Conservation (phyloP, 148 eudicot species). For the Simmondsia chinensis region DNA sequence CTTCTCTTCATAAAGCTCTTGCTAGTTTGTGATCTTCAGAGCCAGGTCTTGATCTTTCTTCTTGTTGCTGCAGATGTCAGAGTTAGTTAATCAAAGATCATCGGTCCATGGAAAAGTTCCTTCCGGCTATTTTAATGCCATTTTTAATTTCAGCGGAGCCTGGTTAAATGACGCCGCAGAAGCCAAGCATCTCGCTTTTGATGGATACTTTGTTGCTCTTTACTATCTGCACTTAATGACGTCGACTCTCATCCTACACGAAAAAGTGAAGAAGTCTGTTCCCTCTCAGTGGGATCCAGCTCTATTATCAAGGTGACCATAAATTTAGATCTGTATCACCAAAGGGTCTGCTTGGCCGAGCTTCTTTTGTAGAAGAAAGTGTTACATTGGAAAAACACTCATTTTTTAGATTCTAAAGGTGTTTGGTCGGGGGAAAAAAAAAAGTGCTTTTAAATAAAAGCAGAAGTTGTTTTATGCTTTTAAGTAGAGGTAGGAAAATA, state of each 20-base stretch:
- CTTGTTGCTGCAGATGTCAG: slow-evolving; percentile 73
- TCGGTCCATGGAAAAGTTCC: slow-evolving; percentile 90
- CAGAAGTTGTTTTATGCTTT: too few species aligned
- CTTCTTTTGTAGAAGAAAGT: too few species aligned
- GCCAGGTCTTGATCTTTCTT: slow-evolving; percentile 2
- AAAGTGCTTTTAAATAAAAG: too few species aligned
- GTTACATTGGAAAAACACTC: too few species aligned
- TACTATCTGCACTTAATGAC: slow-evolving; percentile 71
- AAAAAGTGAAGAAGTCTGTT: slow-evolving; percentile 78
- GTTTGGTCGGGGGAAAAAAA: too few species aligned
- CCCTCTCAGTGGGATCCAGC: slow-evolving; percentile 95
- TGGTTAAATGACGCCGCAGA: slow-evolving; percentile 87
- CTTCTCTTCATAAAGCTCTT: too few species aligned
- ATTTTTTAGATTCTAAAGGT: too few species aligned
- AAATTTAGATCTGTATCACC: too few species aligned
- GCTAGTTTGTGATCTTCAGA: background rate
- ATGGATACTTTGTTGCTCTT: slow-evolving; percentile 84
- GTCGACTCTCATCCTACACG: slow-evolving; percentile 68
- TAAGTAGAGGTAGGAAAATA: too few species aligned
- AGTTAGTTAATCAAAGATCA: slow-evolving; percentile 75
- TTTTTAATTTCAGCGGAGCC: slow-evolving; percentile 69
- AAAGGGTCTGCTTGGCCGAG: too few species aligned
- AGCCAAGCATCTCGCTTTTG: slow-evolving; percentile 77
- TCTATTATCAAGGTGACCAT: slow-evolving; percentile 63
- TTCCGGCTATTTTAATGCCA: slow-evolving; percentile 84